A percentile compares a stretch with the other conserved stretches of the same genome.
These are phyloP conservation scores for Chlorella sp. DNA, from an alignment of 139 green algal species.

Conservation along the genomic window DNA sequence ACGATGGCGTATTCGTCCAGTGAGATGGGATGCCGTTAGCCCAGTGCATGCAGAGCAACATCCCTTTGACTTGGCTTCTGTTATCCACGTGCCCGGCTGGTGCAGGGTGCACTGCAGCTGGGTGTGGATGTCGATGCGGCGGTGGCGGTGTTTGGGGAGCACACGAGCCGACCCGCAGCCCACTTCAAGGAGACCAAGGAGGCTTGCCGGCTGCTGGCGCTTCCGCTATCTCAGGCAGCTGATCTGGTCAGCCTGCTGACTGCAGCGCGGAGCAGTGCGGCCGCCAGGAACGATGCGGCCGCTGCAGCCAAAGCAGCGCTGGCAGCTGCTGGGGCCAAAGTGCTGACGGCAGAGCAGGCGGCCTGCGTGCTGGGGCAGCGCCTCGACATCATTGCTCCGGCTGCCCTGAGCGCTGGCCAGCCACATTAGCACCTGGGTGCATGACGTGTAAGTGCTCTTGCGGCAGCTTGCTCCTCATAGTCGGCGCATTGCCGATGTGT, in stretches of 20 bases:
- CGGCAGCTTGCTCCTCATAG: too few relatives aligned
- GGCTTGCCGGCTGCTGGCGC: constrained; percentile 28
- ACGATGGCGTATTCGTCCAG: background rate
- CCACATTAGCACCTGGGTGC: too few relatives aligned
- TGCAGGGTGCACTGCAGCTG: constrained; percentile 38
- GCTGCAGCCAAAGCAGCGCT: constrained; percentile 6
- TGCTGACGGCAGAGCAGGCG: constrained; percentile 33
- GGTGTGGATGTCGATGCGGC: constrained; percentile 33
- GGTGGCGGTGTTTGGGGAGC: constrained; percentile 41
- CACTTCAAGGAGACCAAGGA: constrained; percentile 58
- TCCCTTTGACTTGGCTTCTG: background rate
- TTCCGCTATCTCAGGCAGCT: too few relatives aligned
- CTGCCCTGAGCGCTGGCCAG: too few relatives aligned
- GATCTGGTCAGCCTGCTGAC: too few relatives aligned
- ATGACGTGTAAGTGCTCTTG: too few relatives aligned
- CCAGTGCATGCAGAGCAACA: background rate
- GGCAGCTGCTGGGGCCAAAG: constrained; percentile 9
- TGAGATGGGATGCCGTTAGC: background rate
- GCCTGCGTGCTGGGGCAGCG: constrained; percentile 23
- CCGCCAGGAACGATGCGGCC: constrained; percentile 7
- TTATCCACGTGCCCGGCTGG: background rate
- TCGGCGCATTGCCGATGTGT: too few relatives aligned
- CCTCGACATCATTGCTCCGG: too few relatives aligned
- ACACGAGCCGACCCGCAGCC: constrained; percentile 42
- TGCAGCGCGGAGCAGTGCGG: background rate